Conservation (phyloP, 305 asterid genomes). For the Fraxinus platypoda region DNA sequence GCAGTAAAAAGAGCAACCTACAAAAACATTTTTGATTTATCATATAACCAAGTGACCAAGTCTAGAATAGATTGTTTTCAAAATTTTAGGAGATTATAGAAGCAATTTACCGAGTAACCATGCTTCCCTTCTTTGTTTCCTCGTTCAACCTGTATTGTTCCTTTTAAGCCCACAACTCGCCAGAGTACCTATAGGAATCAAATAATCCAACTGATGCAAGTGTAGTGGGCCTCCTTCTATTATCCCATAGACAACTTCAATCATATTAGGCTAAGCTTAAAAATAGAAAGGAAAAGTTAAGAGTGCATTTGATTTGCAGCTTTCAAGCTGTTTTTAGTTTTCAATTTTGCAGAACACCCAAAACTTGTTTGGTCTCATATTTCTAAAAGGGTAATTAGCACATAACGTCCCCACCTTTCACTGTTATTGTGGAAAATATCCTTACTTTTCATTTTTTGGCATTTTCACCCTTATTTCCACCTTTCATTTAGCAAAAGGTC, state of each 20-base stretch:
- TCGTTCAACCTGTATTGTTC: constrained; percentile 82
- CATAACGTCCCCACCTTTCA: no score
- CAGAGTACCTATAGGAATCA: constrained; percentile 55
- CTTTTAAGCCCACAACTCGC: constrained; percentile 89
- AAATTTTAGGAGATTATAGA: background rate
- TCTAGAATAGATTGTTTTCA: background rate
- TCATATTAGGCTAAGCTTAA: background rate
- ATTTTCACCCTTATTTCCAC: no score
- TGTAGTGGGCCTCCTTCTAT: constrained; percentile 4
- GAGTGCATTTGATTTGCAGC: background rate
- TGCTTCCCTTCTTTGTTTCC: constrained; percentile 76
- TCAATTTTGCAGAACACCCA: background rate
- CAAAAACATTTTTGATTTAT: constrained; percentile 23
- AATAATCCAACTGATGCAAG: constrained; percentile 16
- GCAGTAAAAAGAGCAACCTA: constrained; percentile 58
- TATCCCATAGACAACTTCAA: constrained; percentile 2
- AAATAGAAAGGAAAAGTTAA: background rate
- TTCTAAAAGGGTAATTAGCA: no score
- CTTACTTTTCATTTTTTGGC: no score
- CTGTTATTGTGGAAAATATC: no score
- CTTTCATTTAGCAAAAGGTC: no score
- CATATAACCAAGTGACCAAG: constrained; percentile 9
- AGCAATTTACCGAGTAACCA: constrained; percentile 63
- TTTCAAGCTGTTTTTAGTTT: background rate
- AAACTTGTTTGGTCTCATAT: background rate